Evolutionary conservation across 2,329 filamentous ascomycete species (phyloP).

Genomic region (Claviceps quebecensis): DNA sequence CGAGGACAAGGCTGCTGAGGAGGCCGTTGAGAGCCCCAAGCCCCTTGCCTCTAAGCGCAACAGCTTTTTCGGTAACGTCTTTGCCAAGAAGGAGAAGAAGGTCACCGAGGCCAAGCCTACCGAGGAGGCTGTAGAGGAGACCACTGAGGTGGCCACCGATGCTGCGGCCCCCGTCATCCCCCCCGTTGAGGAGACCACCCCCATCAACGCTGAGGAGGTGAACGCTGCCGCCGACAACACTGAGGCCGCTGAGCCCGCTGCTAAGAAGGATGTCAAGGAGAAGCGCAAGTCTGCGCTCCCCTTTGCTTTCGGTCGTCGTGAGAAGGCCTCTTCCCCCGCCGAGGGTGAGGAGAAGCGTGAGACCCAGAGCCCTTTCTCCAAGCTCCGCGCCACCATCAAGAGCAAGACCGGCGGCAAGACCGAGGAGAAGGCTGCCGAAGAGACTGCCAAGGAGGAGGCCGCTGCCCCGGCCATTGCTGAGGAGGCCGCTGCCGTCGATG

Average conservation of each 20-base stretch:
- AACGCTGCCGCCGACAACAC: slow-evolving; percentile 33
- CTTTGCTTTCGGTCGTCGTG: slow-evolving; percentile 71
- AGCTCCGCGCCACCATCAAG: slow-evolving; percentile 45
- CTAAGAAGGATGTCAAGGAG: slow-evolving; percentile 53
- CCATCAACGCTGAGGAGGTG: slow-evolving; percentile 43
- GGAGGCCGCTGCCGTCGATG: slow-evolving; percentile 12
- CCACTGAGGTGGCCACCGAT: slow-evolving; percentile 28
- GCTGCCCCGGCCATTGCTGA: slow-evolving; percentile 13
- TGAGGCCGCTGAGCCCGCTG: slow-evolving; percentile 39
- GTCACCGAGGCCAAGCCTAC: slow-evolving; percentile 34
- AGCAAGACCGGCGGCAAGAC: slow-evolving; percentile 28
- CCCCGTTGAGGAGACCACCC: slow-evolving; percentile 42
- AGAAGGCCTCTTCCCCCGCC: slow-evolving; percentile 42
- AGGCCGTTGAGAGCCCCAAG: slow-evolving; percentile 29
- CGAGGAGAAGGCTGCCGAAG: slow-evolving; percentile 26
- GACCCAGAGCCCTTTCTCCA: slow-evolving; percentile 37
- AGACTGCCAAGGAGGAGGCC: slow-evolving; percentile 20
- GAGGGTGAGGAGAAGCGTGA: slow-evolving; percentile 33
- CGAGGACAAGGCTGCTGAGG: slow-evolving; percentile 20
- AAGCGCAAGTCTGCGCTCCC: slow-evolving; percentile 71
- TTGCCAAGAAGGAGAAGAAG: slow-evolving; percentile 47
- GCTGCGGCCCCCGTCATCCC: slow-evolving; percentile 46
- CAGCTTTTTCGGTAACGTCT: slow-evolving; percentile 40
- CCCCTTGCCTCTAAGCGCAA: slow-evolving; percentile 37
- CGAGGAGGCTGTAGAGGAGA: slow-evolving; percentile 25